Conservation (phyloP, 2,329 filamentous ascomycete species). For the Pseudocercospora ulei region DNA sequence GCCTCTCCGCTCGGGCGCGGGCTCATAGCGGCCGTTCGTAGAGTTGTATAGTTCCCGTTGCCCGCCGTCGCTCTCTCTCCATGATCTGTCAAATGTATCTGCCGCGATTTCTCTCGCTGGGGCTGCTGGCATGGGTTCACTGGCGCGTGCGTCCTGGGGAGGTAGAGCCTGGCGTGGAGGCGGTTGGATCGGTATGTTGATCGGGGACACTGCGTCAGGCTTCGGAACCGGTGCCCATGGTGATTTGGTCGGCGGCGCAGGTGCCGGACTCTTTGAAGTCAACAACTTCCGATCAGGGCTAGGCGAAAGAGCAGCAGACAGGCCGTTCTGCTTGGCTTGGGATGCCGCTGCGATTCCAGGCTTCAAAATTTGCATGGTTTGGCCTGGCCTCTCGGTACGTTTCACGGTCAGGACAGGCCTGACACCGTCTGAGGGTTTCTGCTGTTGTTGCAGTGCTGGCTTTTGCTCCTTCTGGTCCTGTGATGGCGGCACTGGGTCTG, state of each 20-base stretch:
- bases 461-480: slow-evolving; percentile 16
- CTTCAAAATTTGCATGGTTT: slow-evolving; percentile 44
- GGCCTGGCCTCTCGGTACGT: slow-evolving; percentile 33
- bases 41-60: slow-evolving; percentile 78
- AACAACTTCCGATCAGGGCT: slow-evolving; percentile 52
- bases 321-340: slow-evolving; percentile 33
- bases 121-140: slow-evolving; percentile 47
- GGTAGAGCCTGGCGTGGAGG: slow-evolving; percentile 34
- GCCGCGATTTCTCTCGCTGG: slow-evolving; percentile 76
- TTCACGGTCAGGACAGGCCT: slow-evolving; percentile 32
- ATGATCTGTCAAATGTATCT: slow-evolving; percentile 83
- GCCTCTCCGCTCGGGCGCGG: slow-evolving; percentile 67
- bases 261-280: slow-evolving; percentile 60
- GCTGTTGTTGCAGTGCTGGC: slow-evolving; percentile 21
- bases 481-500: slow-evolving; percentile 31
- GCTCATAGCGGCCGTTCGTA: slow-evolving; percentile 87
- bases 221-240: slow-evolving; percentile 84
- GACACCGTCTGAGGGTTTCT: slow-evolving; percentile 25
- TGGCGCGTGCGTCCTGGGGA: slow-evolving; percentile 48
- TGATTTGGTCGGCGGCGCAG: slow-evolving; percentile 69
- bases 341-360: slow-evolving; percentile 37
- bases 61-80: slow-evolving; percentile 59
- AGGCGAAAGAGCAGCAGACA: slow-evolving; percentile 50
- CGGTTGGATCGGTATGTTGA: slow-evolving; percentile 47
- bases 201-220: slow-evolving; percentile 68